Evolutionary conservation across 495 filamentous ascomycete species (phyloP).

Genomic region (Lophiostoma macrostomum): DNA sequence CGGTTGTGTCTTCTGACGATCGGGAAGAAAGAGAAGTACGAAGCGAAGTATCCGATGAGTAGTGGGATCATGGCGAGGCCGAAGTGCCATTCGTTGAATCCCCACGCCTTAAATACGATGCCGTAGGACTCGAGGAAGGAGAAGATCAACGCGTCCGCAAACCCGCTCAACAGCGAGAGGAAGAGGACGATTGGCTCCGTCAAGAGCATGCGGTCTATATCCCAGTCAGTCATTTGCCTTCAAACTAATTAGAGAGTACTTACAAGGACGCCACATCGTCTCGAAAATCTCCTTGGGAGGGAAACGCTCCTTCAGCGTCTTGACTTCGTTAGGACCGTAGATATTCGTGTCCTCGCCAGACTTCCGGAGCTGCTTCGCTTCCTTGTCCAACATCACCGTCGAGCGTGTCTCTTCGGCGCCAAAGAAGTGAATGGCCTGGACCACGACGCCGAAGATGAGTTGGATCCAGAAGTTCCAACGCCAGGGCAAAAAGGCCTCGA

Average conservation of each 20-base stretch:
- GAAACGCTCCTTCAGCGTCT: constrained; percentile 57
- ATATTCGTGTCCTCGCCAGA: constrained; percentile 43
- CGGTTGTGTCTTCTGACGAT: constrained; percentile 52
- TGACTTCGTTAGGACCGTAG: constrained; percentile 62
- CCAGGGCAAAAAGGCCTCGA: constrained; percentile 63
- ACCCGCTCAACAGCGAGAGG: constrained; percentile 70
- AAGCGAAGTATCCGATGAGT: constrained; percentile 58
- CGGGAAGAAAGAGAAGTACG: constrained; percentile 53
- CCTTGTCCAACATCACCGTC: constrained; percentile 56
- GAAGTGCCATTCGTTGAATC: constrained; percentile 49
- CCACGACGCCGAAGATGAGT: constrained; percentile 55
- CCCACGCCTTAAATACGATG: constrained; percentile 59
- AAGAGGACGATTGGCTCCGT: constrained; percentile 72
- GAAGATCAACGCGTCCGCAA: constrained; percentile 78
- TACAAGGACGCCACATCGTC: constrained; percentile 68
- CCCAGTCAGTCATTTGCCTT: too few species aligned
- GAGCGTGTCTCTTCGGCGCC: constrained; percentile 57
- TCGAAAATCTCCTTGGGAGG: constrained; percentile 52
- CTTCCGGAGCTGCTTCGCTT: constrained; percentile 54
- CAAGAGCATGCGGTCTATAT: constrained; percentile 74
- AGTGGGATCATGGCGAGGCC: constrained; percentile 59
- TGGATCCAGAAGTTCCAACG: constrained; percentile 56
- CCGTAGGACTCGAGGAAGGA: constrained; percentile 63
- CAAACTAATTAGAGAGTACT: too few species aligned
- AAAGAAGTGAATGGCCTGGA: constrained; percentile 52